Conservation (phyloP, 192 early-diverging fungal genomes). For the Podila horticola region DNA sequence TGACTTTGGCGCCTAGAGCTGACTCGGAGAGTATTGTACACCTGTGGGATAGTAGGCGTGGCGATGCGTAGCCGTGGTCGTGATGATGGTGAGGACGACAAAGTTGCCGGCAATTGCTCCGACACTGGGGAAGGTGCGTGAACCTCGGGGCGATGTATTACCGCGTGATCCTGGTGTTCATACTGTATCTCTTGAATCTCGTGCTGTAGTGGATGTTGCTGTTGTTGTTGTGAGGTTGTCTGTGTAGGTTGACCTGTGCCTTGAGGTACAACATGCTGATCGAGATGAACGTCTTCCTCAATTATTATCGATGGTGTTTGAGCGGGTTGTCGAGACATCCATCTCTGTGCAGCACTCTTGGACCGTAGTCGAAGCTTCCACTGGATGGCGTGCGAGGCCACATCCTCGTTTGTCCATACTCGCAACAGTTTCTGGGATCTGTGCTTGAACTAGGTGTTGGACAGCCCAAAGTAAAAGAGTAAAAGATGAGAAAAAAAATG, state of each 20-base stretch:
- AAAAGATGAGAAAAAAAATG: neutral
- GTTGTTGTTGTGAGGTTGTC: neutral
- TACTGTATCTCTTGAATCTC: neutral
- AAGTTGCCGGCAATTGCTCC: neutral
- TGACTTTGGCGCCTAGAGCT: neutral
- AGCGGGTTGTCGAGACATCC: neutral
- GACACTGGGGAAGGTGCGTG: neutral
- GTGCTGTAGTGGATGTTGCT: neutral
- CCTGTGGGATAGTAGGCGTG: neutral
- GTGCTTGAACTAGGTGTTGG: conserved; percentile 28
- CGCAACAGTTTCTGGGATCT: conserved; percentile 37
- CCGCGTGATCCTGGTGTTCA: neutral
- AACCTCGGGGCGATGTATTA: too few relatives aligned
- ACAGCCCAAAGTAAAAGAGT: neutral
- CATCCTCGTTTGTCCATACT: conserved; percentile 31
- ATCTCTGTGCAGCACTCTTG: conserved; percentile 7
- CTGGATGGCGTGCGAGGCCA: conserved; percentile 30
- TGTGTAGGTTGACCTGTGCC: neutral
- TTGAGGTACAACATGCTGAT: too few relatives aligned
- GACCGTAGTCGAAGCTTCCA: conserved; percentile 42
- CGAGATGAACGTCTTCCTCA: too few relatives aligned
- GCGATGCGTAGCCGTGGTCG: neutral
- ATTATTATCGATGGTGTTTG: too few relatives aligned
- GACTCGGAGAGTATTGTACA: neutral
- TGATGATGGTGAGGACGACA: neutral